Evolutionary conservation across 2,329 filamentous ascomycete genomes (phyloP), one percentile per base, ranked within the genome.

Genomic region (Colletotrichum orchidophilum): DNA sequence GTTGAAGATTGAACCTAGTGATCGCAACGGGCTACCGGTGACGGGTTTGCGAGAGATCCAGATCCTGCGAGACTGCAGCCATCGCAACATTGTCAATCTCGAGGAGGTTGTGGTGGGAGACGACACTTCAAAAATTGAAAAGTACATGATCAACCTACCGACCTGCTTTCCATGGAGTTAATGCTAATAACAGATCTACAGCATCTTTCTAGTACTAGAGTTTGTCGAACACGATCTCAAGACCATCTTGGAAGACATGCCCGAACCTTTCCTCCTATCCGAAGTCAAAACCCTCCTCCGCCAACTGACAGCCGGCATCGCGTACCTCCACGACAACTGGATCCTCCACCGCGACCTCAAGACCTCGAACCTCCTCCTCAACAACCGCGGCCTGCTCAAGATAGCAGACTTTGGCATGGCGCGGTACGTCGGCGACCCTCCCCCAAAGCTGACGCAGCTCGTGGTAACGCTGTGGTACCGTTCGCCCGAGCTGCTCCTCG

Each of bases 401-500:
- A 92, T 99, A 74, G 96, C 96, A 71, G 96, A 99, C 82, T 99
- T 99, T 79, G 96, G 96, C 80, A 98, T 99, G 94, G 96, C 96
- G 3, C 90, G 96, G 31, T 96, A 96, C 83, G 93, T 93, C 66
- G 93, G 93, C 61, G 91, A 94, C 75, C 95, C 96, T 4, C 86
- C 91, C 0, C 88, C 91, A 1, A 92, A 93, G 73, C 87, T 98
- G 71, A 98, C 96, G 2, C 93, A 96, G 79, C 89, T 98, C 57
- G 96, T 99, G 73, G 96, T 98, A 21, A 99, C 96, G 7, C 88
- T 99, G 7, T 99, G 96, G 96, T 99, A 99, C 81, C 93, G 96
- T 67, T 89, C 94, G 0, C 96, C 96, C 0, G 96, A 98, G 82
- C 88, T 98, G 12, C 88, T 99, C 2, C 90, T 98, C 3, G 96